Evolutionary conservation across 2,329 filamentous ascomycete species (phyloP).

Genomic region (Pyrenophora seminiperda): DNA sequence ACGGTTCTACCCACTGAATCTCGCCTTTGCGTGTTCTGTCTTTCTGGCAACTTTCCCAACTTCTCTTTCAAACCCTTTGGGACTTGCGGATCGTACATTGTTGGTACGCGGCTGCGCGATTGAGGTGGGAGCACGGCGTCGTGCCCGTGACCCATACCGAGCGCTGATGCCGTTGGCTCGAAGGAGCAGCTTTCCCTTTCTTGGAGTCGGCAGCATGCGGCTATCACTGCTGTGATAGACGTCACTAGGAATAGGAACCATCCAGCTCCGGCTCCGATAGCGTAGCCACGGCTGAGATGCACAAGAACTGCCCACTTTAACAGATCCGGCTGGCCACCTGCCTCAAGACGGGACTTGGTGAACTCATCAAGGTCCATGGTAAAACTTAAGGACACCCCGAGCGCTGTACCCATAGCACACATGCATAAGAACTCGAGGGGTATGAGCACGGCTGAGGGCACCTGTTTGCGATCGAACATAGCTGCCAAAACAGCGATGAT

Average conservation of each 20-base stretch:
- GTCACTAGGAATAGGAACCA: conserved; percentile 24
- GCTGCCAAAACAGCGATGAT: conserved; percentile 26
- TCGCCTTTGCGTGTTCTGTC: conserved; percentile 26
- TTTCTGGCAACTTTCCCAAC: conserved; percentile 4
- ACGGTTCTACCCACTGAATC: conserved; percentile 12
- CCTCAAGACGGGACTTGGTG: conserved; percentile 17
- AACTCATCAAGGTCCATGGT: conserved; percentile 20
- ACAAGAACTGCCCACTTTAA: conserved; percentile 26
- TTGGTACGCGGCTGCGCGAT: conserved; percentile 24
- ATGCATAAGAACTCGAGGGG: conserved; percentile 31
- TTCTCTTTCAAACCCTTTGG: conserved; percentile 12
- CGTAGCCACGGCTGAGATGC: conserved; percentile 28
- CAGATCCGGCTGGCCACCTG: conserved; percentile 23
- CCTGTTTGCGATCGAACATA: conserved; percentile 19
- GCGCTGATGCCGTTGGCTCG: conserved; percentile 37
- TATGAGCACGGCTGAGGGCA: conserved; percentile 26
- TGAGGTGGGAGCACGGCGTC: conserved; percentile 21
- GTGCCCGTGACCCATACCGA: conserved; percentile 37
- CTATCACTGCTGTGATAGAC: conserved; percentile 23
- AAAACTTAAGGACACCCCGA: conserved; percentile 31
- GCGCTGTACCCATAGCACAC: conserved; percentile 29
- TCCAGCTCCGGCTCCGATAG: conserved; percentile 24
- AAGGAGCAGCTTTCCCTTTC: conserved; percentile 34
- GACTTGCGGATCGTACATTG: conserved; percentile 31
- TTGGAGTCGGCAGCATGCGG: conserved; percentile 19